Evolutionary conservation across 2,329 filamentous ascomycete species (phyloP), one percentile per base, ranked within the genome.

Genomic region (Amauroascus niger): DNA sequence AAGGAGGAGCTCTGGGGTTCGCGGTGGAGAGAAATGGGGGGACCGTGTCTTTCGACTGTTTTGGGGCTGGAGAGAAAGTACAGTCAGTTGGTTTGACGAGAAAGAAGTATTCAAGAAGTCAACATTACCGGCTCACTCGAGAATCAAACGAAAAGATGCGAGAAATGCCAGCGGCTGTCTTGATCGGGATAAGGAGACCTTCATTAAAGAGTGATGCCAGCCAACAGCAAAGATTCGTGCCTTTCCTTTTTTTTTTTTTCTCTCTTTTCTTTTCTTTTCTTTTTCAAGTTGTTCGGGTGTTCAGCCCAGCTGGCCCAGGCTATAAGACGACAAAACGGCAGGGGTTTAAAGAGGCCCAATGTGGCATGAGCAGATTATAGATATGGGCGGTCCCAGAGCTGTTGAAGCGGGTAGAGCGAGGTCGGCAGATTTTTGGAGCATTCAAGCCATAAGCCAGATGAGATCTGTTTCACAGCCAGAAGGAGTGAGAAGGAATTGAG

Each of bases 311-410:
- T 40, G 26, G 18, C 11, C 35, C 32, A 26, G 13, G 13, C 26
- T 18, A 18, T 24, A 43, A 40, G 48, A 41, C 48, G 48, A 32
- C 48, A 50, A 50, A 50, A 50, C 48, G 48, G 48, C 48, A 22
- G 35, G 24, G n/a, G 13, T 18, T 28, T 20, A 33, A 20, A 6
- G 35, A 30, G 35, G 18, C n/a, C 18, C n/a, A 7, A 28, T 11
- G 16, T 18, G 6, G 46, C 46, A 49, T 32, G 16, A 7, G 33
- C 26, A 9, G 48, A 32, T n/a, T n/a, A n/a, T n/a, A 24, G 35
- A 20, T 24, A 32, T 30, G 16, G n/a, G 35, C 18, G 6, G 35
- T 13, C 16, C 35, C 6, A 41, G 46, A 26, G 35, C 26, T 40
- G 30, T 35, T 37, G 20, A 24, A 37, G 32, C 45, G 30, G 28